Evolutionary conservation across 202 grass and related monocot genomes (phyloP).

Genomic region (Elaeis oleifera): DNA sequence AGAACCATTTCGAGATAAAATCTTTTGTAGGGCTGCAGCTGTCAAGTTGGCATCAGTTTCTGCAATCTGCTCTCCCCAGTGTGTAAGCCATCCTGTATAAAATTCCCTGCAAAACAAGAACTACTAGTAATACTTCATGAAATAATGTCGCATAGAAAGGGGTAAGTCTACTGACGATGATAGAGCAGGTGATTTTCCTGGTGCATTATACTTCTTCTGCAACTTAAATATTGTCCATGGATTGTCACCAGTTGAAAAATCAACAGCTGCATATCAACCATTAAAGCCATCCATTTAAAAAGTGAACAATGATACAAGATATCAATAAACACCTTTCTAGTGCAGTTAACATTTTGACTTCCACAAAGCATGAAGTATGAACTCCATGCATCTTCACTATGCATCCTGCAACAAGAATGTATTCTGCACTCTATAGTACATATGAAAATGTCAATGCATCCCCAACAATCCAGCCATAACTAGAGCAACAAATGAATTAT

Average conservation of each 20-base stretch:
- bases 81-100: constrained; percentile 97
- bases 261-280: constrained; percentile 47
- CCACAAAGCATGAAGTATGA: too few species aligned
- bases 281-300: too few species aligned
- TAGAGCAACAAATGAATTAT: too few species aligned
- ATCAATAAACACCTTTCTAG: too few species aligned
- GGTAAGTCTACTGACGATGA: constrained; percentile 52
- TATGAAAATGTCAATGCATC: too few species aligned
- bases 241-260: constrained; percentile 78
- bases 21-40: constrained; percentile 55
- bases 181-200: constrained; percentile 87
- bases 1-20: constrained; percentile 84
- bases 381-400: too few species aligned
- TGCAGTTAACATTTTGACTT: too few species aligned
- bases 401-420: too few species aligned
- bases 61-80: constrained; percentile 75
- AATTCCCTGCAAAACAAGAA: constrained; percentile 62
- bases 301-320: too few species aligned
- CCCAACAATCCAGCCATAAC: too few species aligned
- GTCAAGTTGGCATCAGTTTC: constrained; percentile 60
- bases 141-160: not conserved
- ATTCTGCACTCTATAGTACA: too few species aligned
- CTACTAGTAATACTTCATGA: constrained; percentile 14
- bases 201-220: constrained; percentile 86
- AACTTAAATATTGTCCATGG: constrained; percentile 68